A percentile compares a stretch with the other conserved stretches of the same genome.
These are phyloP conservation scores for Spathaspora hagerdaliae DNA, from an alignment of 805 yeast species.

Conservation along the genomic window DNA sequence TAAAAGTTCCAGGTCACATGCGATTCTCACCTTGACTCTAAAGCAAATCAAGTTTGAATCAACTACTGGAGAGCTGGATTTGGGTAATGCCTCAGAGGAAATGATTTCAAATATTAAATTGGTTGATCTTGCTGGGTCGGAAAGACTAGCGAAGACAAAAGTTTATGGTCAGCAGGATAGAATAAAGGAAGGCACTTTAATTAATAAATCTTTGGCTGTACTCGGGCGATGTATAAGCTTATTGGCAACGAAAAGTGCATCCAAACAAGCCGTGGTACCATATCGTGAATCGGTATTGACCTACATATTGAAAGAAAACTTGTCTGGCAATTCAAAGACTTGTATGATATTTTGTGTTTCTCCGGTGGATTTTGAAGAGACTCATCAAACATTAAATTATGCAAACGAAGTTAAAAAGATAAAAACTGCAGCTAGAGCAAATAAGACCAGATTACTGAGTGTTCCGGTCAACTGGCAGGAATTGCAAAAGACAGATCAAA, in stretches of 20 bases:
- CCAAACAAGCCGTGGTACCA: slow-evolving; percentile 41
- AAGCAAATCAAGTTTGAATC: slow-evolving; percentile 50
- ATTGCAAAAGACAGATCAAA: slow-evolving; percentile 20
- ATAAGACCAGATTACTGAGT: slow-evolving; percentile 24
- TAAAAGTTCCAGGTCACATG: slow-evolving; percentile 74
- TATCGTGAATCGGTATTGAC: slow-evolving; percentile 75
- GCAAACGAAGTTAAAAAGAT: slow-evolving; percentile 75
- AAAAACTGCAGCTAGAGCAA: slow-evolving; percentile 53
- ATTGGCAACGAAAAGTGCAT: slow-evolving; percentile 37
- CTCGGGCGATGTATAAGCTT: slow-evolving; percentile 63
- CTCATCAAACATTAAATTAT: slow-evolving; percentile 69
- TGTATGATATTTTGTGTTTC: slow-evolving; percentile 84
- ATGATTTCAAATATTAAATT: slow-evolving; percentile 59
- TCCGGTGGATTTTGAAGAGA: slow-evolving; percentile 76
- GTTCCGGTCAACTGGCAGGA: slow-evolving; percentile 31
- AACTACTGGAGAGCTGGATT: slow-evolving; percentile 12
- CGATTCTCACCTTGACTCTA: slow-evolving; percentile 62
- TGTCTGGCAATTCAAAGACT: slow-evolving; percentile 86
- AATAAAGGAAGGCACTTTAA: slow-evolving; percentile 70
- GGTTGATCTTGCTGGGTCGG: slow-evolving; percentile 84
- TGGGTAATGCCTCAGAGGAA: slow-evolving; percentile 41
- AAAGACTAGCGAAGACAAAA: slow-evolving; percentile 60
- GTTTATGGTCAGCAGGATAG: slow-evolving; percentile 52
- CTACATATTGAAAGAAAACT: slow-evolving; percentile 67
- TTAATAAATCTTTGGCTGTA: slow-evolving; percentile 74